Evolutionary conservation across 441 rosid species (phyloP), one percentile per base, ranked within the genome.

Genomic region (Flueggea neowawraea): DNA sequence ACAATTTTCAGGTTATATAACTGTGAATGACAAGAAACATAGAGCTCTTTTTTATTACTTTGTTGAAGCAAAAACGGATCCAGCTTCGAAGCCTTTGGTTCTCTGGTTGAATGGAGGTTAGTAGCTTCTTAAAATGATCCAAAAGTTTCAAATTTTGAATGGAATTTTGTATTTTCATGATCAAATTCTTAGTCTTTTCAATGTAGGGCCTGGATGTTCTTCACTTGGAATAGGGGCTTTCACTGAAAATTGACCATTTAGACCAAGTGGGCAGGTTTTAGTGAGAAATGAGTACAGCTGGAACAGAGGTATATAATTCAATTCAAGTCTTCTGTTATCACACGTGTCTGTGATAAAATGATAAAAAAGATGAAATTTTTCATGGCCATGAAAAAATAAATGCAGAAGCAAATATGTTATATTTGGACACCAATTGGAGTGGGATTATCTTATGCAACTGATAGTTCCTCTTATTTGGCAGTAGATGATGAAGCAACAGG

Each of bases 101-200:
- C 98, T 95, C 56, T 95, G 99, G 99, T 86, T 95, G 72, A 95
- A 95, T 67, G 99, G 99, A 86, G 99, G 99, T 94, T 43, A 6
- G 45, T 6, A 43, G 45, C 45, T 43, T 43, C 45, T 43, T 43
- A 6, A 55, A 52, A 31, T 54, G 61, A 48, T 11, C 16, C 45
- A 51, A 22, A 22, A 41, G 31, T 28, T 54, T 69, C 50, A 16
- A 36, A 41, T 39, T 68, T 31, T 17, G 44, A 53, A 52, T n/a
- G 31, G 47, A n/a, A n/a, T 12, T 32, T 43, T 13, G 14, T 7
- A 31, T 31, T 31, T 14, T 10, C 31, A 6, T 51, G 15, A 10
- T 6, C 2, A 0, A 55, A 6, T 61, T 8, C 12, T 14, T 14
- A 39, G 28, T 63, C 58, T 45, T 9, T n/a, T 53, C n/a, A 54